phyloP scores from a whole-genome alignment of 345 rosid species.

The Carallia brachiata region DNA sequence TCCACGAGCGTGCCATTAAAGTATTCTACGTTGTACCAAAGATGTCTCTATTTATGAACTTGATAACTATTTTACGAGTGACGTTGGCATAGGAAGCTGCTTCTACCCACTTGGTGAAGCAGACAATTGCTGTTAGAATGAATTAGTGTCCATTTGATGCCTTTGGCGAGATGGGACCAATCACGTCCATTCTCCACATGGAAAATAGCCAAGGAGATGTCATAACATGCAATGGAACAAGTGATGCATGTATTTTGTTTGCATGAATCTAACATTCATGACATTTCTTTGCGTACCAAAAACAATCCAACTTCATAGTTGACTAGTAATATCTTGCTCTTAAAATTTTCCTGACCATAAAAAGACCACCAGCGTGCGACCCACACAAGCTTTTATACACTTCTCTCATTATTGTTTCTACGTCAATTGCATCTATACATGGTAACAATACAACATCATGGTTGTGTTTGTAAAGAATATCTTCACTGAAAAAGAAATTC shows the following conservation, averaged over 20 bases:
- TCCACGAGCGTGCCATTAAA: no score
- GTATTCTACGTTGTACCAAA: no score
- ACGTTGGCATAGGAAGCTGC: neutral
- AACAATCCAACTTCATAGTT: no score
- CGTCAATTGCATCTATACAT: neutral
- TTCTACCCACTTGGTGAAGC: neutral
- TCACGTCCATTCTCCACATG: neutral
- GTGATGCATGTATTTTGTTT: neutral
- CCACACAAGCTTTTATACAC: neutral
- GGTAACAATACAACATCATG: rapidly evolving
- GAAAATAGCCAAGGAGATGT: neutral
- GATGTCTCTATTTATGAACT: no score
- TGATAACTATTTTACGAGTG: neutral
- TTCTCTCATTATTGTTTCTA: neutral
- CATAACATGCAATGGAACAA: no score
- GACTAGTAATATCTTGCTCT: neutral
- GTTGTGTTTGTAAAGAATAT: no score
- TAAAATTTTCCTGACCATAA: neutral
- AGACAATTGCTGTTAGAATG: neutral
- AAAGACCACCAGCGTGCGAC: no score
- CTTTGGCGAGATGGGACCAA: neutral
- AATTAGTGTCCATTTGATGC: neutral
- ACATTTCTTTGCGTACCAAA: no score
- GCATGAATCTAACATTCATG: no score
- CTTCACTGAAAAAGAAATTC: no score